These are phyloP conservation scores for Marchantia polymorpha DNA, from an alignment of 225 moss, liverwort and hornwort genomes.

Conservation along the genomic window DNA sequence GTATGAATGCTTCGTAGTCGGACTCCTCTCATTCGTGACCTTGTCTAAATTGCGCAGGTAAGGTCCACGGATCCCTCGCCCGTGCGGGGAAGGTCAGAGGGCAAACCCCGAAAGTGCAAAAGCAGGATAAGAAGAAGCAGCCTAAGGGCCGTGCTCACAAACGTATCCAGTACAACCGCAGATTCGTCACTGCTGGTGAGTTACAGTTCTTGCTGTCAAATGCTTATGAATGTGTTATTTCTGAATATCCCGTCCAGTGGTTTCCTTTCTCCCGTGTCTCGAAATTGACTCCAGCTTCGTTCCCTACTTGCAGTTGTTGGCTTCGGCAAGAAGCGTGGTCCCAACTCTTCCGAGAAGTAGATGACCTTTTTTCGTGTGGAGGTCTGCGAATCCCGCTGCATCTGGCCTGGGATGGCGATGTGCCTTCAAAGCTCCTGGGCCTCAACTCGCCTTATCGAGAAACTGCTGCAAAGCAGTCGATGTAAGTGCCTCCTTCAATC, in stretches of 20 bases:
- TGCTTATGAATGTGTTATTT: too few species aligned
- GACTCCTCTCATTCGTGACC: neutral
- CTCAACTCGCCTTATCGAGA: neutral
- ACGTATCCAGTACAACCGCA: slow-evolving; percentile 74
- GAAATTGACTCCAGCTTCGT: too few species aligned
- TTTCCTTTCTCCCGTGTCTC: too few species aligned
- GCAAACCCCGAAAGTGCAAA: slow-evolving; percentile 71
- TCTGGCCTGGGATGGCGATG: neutral
- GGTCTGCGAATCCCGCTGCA: neutral
- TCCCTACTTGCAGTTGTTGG: slow-evolving; percentile 50
- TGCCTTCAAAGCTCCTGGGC: too few species aligned
- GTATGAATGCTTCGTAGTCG: too few species aligned
- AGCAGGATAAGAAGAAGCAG: slow-evolving; percentile 84
- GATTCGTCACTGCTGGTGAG: slow-evolving; percentile 72
- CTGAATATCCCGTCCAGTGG: too few species aligned
- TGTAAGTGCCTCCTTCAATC: neutral
- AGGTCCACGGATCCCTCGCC: slow-evolving; percentile 81
- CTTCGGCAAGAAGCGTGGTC: slow-evolving; percentile 77
- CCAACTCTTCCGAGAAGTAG: slow-evolving; percentile 69
- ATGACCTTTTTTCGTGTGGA: neutral
- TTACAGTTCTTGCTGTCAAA: neutral
- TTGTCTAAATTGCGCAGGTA: slow-evolving; percentile 41
- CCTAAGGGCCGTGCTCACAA: slow-evolving; percentile 76
- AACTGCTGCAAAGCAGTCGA: neutral
- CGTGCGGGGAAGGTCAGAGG: slow-evolving; percentile 82